Percentiles rank a stretch among this genome's conserved stretches.
These are phyloP conservation scores for Fraxinus nigra DNA, from an alignment of 305 asterid genomes.

Conservation along the genomic window DNA sequence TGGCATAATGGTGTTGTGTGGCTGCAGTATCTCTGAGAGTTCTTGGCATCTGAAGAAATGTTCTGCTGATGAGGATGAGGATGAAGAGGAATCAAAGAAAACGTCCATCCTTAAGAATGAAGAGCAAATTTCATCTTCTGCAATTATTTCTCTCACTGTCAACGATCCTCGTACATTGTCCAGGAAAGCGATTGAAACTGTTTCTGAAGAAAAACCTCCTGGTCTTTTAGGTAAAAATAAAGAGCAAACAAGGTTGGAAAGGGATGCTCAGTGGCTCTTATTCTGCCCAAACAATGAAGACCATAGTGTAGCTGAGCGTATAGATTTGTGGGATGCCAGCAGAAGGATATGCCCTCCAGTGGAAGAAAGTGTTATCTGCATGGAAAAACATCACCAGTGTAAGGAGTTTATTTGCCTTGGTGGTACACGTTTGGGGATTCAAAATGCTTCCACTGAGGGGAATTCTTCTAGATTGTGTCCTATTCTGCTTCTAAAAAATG, in stretches of 20 bases:
- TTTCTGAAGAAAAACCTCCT: slow-evolving; percentile 33
- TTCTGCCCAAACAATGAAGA: slow-evolving; percentile 34
- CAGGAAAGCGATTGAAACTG: slow-evolving; percentile 26
- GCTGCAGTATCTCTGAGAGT: slow-evolving; percentile 41
- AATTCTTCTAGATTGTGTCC: slow-evolving; percentile 57
- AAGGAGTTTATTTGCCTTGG: slow-evolving; percentile 46
- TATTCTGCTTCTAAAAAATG: slow-evolving; percentile 55
- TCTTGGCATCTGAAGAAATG: slow-evolving; percentile 34
- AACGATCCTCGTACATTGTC: slow-evolving; percentile 61
- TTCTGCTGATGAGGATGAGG: slow-evolving; percentile 28
- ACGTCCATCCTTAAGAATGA: slow-evolving; percentile 35
- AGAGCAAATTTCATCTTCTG: slow-evolving; percentile 41
- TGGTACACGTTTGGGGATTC: slow-evolving; percentile 35
- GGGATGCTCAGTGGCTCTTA: slow-evolving; percentile 8
- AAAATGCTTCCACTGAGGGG: slow-evolving; percentile 33
- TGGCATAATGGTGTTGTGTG: slow-evolving; percentile 23
- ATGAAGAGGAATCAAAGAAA: slow-evolving; percentile 22
- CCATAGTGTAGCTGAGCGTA: slow-evolving; percentile 23
- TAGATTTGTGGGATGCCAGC: slow-evolving; percentile 67
- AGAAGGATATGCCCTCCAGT: slow-evolving; percentile 56
- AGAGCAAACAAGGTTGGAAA: slow-evolving; percentile 14
- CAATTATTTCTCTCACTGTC: slow-evolving; percentile 54
- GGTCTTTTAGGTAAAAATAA: slow-evolving; percentile 26
- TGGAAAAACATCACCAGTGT: slow-evolving; percentile 51
- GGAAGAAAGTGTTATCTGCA: slow-evolving; percentile 63